These are phyloP conservation scores for Oryza meridionalis DNA, from an alignment of 176 grass and related monocot species.

Conservation along the genomic window DNA sequence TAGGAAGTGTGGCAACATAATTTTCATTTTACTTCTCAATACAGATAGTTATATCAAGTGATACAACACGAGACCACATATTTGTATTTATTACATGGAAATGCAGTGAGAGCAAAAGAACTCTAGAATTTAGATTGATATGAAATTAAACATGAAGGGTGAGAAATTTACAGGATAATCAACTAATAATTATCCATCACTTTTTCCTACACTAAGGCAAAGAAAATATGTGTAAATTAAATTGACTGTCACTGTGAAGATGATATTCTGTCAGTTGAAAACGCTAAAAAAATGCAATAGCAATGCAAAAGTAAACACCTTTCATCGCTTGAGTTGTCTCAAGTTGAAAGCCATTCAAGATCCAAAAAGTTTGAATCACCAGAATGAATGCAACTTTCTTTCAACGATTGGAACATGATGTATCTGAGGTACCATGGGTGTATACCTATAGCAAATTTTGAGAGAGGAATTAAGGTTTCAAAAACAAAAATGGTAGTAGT, in stretches of 20 bases:
- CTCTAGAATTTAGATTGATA: neutral
- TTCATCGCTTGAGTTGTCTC: constrained; percentile 52
- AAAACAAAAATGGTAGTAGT: constrained; percentile 1
- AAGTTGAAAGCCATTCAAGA: constrained; percentile 54
- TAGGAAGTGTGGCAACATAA: neutral
- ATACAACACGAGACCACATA: neutral
- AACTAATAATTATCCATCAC: constrained; percentile 7
- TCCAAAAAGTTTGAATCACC: constrained; percentile 61
- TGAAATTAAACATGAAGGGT: neutral
- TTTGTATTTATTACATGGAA: constrained; percentile 10
- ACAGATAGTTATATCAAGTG: constrained; percentile 6
- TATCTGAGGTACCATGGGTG: constrained; percentile 29
- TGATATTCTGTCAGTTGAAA: constrained; percentile 6
- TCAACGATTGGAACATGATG: constrained; percentile 12
- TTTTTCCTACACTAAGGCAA: neutral
- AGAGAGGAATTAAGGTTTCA: constrained; percentile 16
- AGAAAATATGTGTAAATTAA: neutral
- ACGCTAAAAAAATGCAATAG: neutral
- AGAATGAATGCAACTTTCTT: constrained; percentile 26
- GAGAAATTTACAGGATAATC: neutral
- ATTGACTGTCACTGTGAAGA: neutral
- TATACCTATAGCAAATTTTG: constrained; percentile 42
- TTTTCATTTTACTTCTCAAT: constrained; percentile 9
- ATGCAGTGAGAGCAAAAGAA: neutral
- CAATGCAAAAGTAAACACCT: constrained; percentile 37